These are phyloP conservation scores for Mucor mucedo DNA, from an alignment of 371 early-diverging fungal species.

Conservation along the genomic window DNA sequence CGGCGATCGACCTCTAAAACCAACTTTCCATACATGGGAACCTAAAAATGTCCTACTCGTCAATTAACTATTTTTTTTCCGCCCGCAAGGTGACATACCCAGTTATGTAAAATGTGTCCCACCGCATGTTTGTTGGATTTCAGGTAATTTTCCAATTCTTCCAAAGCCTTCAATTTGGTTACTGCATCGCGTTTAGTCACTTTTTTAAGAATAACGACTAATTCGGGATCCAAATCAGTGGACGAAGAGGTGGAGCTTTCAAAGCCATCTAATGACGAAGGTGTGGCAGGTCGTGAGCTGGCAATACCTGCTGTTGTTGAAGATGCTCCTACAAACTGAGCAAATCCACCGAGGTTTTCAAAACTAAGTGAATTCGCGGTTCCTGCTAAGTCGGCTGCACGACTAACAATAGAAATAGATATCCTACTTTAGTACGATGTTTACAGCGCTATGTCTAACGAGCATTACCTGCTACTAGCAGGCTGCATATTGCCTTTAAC, in stretches of 20 bases:
- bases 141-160: slow-evolving; percentile 64
- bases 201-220: slow-evolving; percentile 66
- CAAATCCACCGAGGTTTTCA: slow-evolving; percentile 66
- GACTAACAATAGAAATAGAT: slow-evolving; percentile 44
- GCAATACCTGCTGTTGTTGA: slow-evolving; percentile 16
- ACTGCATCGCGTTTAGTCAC: slow-evolving; percentile 68
- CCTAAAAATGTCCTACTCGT: slow-evolving; percentile 35
- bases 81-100: slow-evolving; percentile 31
- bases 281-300: slow-evolving; percentile 33
- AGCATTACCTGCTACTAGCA: slow-evolving; percentile 72
- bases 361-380: slow-evolving; percentile 51
- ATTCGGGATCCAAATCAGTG: slow-evolving; percentile 52
- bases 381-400: slow-evolving; percentile 71
- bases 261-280: slow-evolving; percentile 22
- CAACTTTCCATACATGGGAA: slow-evolving; percentile 55
- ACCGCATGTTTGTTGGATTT: slow-evolving; percentile 43
- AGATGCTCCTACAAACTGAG: slow-evolving; percentile 57
- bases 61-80: too few relatives aligned
- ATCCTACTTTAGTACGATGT: background rate
- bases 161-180: slow-evolving; percentile 74
- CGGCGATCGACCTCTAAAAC: slow-evolving; percentile 70
- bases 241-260: slow-evolving; percentile 25
- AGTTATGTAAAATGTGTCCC: slow-evolving; percentile 31
- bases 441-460: background rate
- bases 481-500: slow-evolving; percentile 74